Evolutionary conservation across 2,329 filamentous ascomycete species (phyloP), one percentile per base, ranked within the genome.

Genomic region (Myriosclerotinia scirpicola): DNA sequence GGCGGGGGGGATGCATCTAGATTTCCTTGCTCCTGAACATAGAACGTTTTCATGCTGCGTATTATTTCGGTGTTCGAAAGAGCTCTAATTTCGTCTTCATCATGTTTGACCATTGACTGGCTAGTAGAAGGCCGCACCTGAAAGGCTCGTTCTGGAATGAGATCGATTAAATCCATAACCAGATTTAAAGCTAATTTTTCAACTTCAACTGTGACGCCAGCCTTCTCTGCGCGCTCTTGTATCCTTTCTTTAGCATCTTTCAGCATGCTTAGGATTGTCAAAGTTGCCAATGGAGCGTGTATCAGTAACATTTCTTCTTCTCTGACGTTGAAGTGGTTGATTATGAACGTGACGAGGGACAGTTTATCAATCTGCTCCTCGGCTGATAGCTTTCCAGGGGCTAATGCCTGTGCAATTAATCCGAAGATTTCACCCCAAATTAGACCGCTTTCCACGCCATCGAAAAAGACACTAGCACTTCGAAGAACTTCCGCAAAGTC

Each of bases 391-490:
- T 75, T 79, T 30, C 81, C 81, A 6, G 83, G 79, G 2, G 81
- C 80, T 64, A 88, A 80, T n/a, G 85, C 81, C 72, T 87, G 83
- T 1, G 83, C 82, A 67, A 95, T 80, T 53, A 95, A 82, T 15
- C 86, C 81, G 66, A 92, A 81, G 66, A 97, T 83, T 75, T 96
- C 92, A 58, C 90, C 88, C 82, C 96, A 99, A 56, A 99, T 97
- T 26, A 98, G 82, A 9, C 91, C 90, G 73, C 93, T 96, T 78
- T 99, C 95, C 50, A 98, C 94, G 6, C 94, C 94, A 75, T 99
- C 95, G 72, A 99, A 99, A 79, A 99, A 99, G 52, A 95, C 90
- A 75, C 91, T 96, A 6, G 94, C 95, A 76, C 94, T 98, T 71
- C 92, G 88, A 71, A 98, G 84, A 3, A 98, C 93, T 77, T 99